Conservation (phyloP, 495 filamentous ascomycete genomes). For the Sporormia fimetaria region DNA sequence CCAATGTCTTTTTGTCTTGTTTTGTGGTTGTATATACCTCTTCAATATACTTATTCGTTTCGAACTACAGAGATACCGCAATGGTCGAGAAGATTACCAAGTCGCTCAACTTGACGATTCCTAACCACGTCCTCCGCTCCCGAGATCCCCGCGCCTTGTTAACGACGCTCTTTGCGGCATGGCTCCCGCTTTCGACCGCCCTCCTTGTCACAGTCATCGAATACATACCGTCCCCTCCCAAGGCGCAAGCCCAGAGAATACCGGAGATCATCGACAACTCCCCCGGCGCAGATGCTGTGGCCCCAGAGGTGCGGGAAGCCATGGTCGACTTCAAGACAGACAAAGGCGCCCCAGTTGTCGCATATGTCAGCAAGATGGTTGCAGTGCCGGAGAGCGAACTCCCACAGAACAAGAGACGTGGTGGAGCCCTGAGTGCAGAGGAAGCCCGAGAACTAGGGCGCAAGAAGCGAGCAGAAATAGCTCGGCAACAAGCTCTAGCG, state of each 20-base stretch:
- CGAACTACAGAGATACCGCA: conserved; percentile 51
- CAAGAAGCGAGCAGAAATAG: conserved; percentile 80
- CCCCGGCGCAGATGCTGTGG: conserved; percentile 61
- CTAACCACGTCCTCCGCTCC: conserved; percentile 72
- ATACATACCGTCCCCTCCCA: conserved; percentile 73
- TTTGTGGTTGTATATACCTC: conserved; percentile 22
- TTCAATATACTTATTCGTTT: conserved; percentile 32
- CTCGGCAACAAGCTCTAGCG: conserved; percentile 54
- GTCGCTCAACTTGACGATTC: conserved; percentile 71
- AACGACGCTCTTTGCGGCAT: conserved; percentile 72
- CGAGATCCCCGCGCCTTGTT: conserved; percentile 74
- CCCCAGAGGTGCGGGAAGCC: conserved; percentile 56
- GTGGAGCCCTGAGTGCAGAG: conserved; percentile 64
- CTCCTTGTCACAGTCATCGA: conserved; percentile 87
- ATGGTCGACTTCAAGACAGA: conserved; percentile 67
- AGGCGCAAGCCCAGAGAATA: conserved; percentile 73
- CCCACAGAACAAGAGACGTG: conserved; percentile 58
- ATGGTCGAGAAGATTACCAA: conserved; percentile 92
- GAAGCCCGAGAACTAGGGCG: conserved; percentile 80
- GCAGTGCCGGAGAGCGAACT: conserved; percentile 87
- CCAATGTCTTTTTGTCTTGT: conserved; percentile 18
- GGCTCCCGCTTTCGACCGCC: conserved; percentile 90
- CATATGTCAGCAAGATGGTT: conserved; percentile 98
- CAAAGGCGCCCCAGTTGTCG: conserved; percentile 66
- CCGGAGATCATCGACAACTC: conserved; percentile 69